Base-by-base conservation (phyloP, 164 flowering plant species). In the Magnolia sinica region DNA sequence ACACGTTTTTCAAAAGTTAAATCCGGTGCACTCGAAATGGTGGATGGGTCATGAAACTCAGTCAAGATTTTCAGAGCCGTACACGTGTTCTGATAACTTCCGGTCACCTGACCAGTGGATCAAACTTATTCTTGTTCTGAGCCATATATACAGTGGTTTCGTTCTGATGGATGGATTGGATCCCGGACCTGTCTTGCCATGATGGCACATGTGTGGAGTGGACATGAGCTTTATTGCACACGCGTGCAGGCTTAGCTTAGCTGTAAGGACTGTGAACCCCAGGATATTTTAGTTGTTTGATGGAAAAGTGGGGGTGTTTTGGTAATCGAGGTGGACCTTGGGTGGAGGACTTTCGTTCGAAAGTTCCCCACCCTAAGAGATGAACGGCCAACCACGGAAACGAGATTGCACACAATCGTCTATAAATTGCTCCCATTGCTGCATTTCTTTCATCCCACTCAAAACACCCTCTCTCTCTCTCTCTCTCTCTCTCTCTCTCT, bases 381-480 rank as follows among this genome's bases (percentile, higher is more conserved):
- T 4, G 20, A 64, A 64, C 24, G 68, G 27, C 22, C 73, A 18
- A 1, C 1, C 22, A 37, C 20, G 18, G 50, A 45, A 70, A 70
- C 20, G 8, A 11, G 20, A 27, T 18, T 16, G 4, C 13, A 18
- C n/a, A 4, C 3, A 8, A 29, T 1, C 51, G 5, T 77, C 80
- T 75, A 80, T 78, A 82, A 68, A 77, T 20, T 2, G 50, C 37
- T n/a, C 31, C 31, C 0, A 8, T 68, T 27, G 1, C 45, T 37
- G 0, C 45, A 0, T 37, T 3, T 4, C 45, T 37, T 37, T 3
- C 45, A 37, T 37, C 45, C 45, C 45, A 37, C 45, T 3, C 45
- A 4, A 37, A 37, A 37, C 45, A 37, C 45, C 45, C 29, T 27
- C 29, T 37, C 45, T 5, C 64, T 4, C 52, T 29, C 45, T 31